Base-by-base conservation (phyloP, 331 rosid genomes). In the Stylosanthes scabra region DNA sequence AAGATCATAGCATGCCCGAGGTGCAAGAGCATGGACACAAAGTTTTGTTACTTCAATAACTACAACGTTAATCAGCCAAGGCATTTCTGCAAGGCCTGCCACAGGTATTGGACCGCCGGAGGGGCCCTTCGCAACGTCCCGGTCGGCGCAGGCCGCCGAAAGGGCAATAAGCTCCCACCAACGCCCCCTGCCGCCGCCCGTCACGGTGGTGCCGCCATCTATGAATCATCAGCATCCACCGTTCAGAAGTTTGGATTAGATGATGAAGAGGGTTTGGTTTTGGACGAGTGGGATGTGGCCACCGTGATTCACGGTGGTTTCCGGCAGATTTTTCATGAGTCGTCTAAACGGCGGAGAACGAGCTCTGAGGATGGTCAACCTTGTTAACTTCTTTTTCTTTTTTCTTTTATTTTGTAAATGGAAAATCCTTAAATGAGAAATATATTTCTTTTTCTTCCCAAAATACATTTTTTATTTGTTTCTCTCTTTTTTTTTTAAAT, bases 21-120 rank as follows among this genome's bases (percentile, higher is more conserved):
- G 79, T 90, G 96, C 80, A 88, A 86, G 78, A 88, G 93, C 81
- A 73, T 76, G 88, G 89, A 90, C 66, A 89, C 96, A 11, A 91
- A 91, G 47, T 91, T 91, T 55, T 91, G 97, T 72, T 91, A 91
- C 84, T 87, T 87, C 80, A 89, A 90, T 50, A 87, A 87, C 68
- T 90, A 90, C 80, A 90, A 87, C 71, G 93, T 90, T 63, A 90
- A 90, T 70, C 96, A 90, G 85, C 96, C 92, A 0, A 80, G 96
- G 9, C 91, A 90, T 81, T 90, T 90, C 81, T 90, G 96, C 29
- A 90, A 87, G 73, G 88, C 88, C 6, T 87, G 96, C 42, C 96
- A 87, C 66, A 78, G 96, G 72, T 90, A 85, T 72, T 90, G 96
- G 96, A 90, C 93, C 0, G 93, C 93, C 0, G 96, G 93, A 0